phyloP scores from a whole-genome alignment of 257 asterid species.

The Verbena officinalis region DNA sequence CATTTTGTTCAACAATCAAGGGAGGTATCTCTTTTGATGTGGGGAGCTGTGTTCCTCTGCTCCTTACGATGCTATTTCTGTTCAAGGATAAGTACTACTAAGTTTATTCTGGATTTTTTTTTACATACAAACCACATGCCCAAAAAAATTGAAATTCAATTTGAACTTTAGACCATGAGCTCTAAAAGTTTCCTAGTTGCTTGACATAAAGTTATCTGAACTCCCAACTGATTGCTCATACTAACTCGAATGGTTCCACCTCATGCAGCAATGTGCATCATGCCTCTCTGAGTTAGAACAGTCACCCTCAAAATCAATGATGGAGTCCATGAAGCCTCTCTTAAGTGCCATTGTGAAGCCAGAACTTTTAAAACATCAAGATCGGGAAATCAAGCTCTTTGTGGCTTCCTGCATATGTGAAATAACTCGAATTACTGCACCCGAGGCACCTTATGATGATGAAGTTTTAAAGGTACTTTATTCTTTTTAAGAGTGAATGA shows the following conservation, averaged over 20 bases:
- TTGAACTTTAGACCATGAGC: constrained; percentile 12
- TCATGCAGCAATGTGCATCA: constrained; percentile 85
- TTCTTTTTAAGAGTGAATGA: constrained; percentile 21
- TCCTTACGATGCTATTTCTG: neutral
- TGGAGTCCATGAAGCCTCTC: constrained; percentile 87
- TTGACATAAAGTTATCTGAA: constrained; percentile 14
- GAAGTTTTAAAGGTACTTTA: constrained; percentile 75
- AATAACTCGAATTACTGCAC: constrained; percentile 97
- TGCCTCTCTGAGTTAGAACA: constrained; percentile 90
- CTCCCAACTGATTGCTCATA: constrained; percentile 22
- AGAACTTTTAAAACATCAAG: constrained; percentile 91
- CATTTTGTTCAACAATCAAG: neutral
- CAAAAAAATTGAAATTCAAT: neutral
- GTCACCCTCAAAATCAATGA: constrained; percentile 70
- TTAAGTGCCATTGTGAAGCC: constrained; percentile 75
- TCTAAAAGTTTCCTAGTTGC: constrained; percentile 25
- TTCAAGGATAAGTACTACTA: neutral
- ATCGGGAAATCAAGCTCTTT: constrained; percentile 86
- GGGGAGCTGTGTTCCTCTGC: constrained; percentile 1
- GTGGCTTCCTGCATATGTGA: constrained; percentile 97
- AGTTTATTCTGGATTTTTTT: neutral
- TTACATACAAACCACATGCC: constrained; percentile 12
- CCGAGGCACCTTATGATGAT: constrained; percentile 91
- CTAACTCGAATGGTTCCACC: constrained; percentile 21
- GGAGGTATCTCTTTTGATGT: neutral